Evolutionary conservation across 202 grass and related monocot species (phyloP), one percentile per base, ranked within the genome.

Genomic region (Musa balbisiana): DNA sequence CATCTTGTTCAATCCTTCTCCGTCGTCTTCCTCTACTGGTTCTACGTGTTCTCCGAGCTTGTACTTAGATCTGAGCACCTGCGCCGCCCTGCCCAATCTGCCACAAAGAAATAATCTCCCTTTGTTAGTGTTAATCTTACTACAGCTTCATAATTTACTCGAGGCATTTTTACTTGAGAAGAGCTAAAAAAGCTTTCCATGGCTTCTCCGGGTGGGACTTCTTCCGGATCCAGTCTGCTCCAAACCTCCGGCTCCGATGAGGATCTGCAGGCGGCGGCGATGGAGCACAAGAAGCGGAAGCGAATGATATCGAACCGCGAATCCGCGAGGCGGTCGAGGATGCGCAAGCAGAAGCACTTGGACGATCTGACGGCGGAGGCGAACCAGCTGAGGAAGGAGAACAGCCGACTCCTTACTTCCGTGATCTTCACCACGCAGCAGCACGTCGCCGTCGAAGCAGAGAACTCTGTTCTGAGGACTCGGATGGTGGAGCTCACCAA

Each of bases 1-100:
- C 56, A 60, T 60, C 56, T 60, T 19, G 56, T 60, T n/a, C 56
- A 60, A 60, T 60, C 56, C 56, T 60, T 60, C 16, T 60, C 56
- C 56, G 56, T 60, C 15, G 56, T 60, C 5, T 60, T 60, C 56
- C 56, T 60, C 19, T 60, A 60, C 56, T 60, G 56, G 56, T 60
- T 60, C 16, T 60, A 60, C 15, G 56, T 60, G 56, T 60, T 60
- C n/a, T 60, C 56, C 8, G 17, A n/a, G n/a, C 56, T 21, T 9
- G 16, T 9, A 10, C 56, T 16, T 0, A 60, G 56, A 60, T 60
- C 56, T 2, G 1, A 43, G 33, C 33, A 43, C 33, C 33, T 8
- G 33, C 33, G 29, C 33, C 4, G 27, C 27, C 25, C 29, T 43
- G 33, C 33, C 33, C 33, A 43, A 43, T 43, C 33, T 43, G 33